Evolutionary conservation across 768 basidiomycete genomes (phyloP), one percentile per base, ranked within the genome.

Genomic region (Leccinum boreale): DNA sequence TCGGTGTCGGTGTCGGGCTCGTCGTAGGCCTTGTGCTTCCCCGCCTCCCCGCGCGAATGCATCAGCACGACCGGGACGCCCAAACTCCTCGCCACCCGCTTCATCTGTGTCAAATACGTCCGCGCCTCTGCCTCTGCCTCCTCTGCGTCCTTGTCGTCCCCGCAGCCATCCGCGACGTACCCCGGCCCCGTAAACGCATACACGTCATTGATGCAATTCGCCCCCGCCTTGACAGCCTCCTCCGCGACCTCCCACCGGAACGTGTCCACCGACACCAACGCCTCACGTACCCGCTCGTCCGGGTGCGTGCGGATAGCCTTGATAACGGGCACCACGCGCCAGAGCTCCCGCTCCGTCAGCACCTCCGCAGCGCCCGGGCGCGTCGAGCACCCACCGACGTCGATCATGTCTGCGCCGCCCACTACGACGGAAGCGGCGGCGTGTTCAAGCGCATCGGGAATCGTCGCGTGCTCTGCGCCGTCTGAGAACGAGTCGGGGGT

Each of bases 401-500:
- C 97, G 58, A 98, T 74, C 56, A 99, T 90, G 56, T 85, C 79
- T 0, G 90, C 87, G 1, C 89, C 88, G 1, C 39, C 39, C 10
- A 76, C 76, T 0, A 70, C 59, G 2, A 85, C 75, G 0, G 92
- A 79, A 4, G 74, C 52, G 4, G 67, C 60, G 0, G 79, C 76
- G 59, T 87, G 89, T 3, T 67, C 64, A 15, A 93, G 65, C 0
- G 89, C 90, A 10, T 77, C 69, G 0, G 79, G 62, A 11, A 86
- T 62, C 0, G 78, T 79, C 59, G 80, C 77, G 69, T 89, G 78
- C 19, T 72, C 67, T 1, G 85, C 79, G 10, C 94, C 94, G 60
- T 98, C 94, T 0, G 95, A 98, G 74, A 98, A 98, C 0, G 95
- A 97, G 73, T 99, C 96, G 3, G 96, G 95, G 0, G 96, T 98